These are phyloP conservation scores for Cytospora leucostoma DNA, from an alignment of 2,329 filamentous ascomycete genomes.

Conservation along the genomic window DNA sequence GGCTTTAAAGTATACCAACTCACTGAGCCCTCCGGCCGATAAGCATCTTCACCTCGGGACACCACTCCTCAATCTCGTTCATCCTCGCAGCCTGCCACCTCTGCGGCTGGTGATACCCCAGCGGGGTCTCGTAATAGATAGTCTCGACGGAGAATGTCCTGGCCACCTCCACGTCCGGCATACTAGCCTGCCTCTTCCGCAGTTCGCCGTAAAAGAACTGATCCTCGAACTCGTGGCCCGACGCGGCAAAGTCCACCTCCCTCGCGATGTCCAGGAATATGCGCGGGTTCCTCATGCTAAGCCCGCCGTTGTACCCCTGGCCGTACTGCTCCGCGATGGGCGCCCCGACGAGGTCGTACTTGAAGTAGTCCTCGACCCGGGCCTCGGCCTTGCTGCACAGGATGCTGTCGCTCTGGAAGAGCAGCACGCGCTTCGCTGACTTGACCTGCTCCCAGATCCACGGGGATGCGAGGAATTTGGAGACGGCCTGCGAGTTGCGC, in stretches of 20 bases:
- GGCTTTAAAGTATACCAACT: background rate
- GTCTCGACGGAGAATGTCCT: constrained; percentile 37
- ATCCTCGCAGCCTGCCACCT: constrained; percentile 27
- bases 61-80: constrained; percentile 25
- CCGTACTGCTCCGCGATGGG: constrained; percentile 33
- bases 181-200: constrained; percentile 29
- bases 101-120: constrained; percentile 34
- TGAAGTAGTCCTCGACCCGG: constrained; percentile 37
- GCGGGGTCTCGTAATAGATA: constrained; percentile 34
- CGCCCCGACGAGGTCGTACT: constrained; percentile 38
- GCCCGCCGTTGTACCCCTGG: constrained; percentile 37
- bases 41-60: constrained; percentile 28
- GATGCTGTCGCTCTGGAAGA: constrained; percentile 40
- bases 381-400: constrained; percentile 34
- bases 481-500: constrained; percentile 36
- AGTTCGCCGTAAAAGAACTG: constrained; percentile 38
- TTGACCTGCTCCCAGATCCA: constrained; percentile 39
- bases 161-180: constrained; percentile 35
- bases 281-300: constrained; percentile 37
- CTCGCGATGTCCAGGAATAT: constrained; percentile 31
- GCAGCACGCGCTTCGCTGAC: constrained; percentile 34
- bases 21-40: constrained; percentile 25
- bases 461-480: constrained; percentile 35
- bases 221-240: constrained; percentile 36
- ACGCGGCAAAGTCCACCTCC: constrained; percentile 27